phyloP scores from a whole-genome alignment of 768 basidiomycete species.

The Leucogyrophana mollusca region DNA sequence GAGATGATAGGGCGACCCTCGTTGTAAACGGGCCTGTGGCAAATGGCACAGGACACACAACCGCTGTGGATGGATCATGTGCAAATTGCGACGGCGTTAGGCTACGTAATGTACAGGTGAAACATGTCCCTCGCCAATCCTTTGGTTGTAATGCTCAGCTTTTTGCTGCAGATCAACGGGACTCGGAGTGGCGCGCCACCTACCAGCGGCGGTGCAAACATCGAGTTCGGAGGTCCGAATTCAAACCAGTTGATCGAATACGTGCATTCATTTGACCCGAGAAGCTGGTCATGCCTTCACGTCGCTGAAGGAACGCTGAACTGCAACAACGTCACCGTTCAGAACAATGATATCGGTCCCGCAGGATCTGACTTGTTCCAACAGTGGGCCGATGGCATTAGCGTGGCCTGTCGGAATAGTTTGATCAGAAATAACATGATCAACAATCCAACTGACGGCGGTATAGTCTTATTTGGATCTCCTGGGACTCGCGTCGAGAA shows the following conservation, averaged over 20 bases:
- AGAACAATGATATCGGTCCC: constrained; percentile 84
- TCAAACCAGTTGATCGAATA: constrained; percentile 72
- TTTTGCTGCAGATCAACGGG: constrained; percentile 61
- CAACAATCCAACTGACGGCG: constrained; percentile 74
- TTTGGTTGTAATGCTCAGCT: constrained; percentile 1
- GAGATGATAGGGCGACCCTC: constrained; percentile 63
- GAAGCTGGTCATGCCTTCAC: constrained; percentile 84
- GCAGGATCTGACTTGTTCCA: constrained; percentile 64
- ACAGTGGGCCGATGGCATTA: constrained; percentile 84
- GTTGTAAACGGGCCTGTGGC: constrained; percentile 63
- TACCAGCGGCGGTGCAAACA: constrained; percentile 67
- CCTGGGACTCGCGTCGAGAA: constrained; percentile 73
- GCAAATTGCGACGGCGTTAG: constrained; percentile 54
- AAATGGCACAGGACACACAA: constrained; percentile 67
- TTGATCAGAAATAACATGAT: constrained; percentile 68
- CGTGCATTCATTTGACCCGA: constrained; percentile 73
- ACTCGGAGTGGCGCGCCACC: constrained; percentile 55
- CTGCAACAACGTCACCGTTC: constrained; percentile 64
- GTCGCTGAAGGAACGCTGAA: constrained; percentile 63
- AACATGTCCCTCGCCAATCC: not conserved
- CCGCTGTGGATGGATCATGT: constrained; percentile 71
- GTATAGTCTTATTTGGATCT: constrained; percentile 75
- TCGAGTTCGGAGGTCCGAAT: constrained; percentile 82
- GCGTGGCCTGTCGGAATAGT: constrained; percentile 63
- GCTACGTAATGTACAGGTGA: constrained; percentile 72